phyloP scores from a whole-genome alignment of 1,284 basidiomycete species.

The Crepidotus sp. region DNA sequence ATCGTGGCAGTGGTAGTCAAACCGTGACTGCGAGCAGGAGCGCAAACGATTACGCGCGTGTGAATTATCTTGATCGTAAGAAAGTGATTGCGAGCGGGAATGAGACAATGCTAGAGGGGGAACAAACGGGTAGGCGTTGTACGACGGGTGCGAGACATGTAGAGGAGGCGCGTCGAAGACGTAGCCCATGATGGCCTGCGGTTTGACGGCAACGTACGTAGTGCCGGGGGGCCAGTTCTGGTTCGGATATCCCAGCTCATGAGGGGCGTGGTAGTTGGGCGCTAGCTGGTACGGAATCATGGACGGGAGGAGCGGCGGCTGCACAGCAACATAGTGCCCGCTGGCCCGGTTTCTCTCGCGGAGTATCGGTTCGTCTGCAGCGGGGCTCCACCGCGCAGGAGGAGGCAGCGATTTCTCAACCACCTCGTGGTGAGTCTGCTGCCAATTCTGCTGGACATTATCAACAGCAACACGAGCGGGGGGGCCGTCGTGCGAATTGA shows the following conservation, averaged over 20 bases:
- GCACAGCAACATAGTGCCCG: slow-evolving; percentile 58
- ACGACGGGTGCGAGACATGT: slow-evolving; percentile 27
- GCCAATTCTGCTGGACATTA: slow-evolving; percentile 25
- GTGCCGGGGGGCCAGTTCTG: slow-evolving; percentile 34
- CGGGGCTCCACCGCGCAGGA: slow-evolving; percentile 72
- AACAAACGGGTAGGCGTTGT: slow-evolving; percentile 37
- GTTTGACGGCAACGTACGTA: slow-evolving; percentile 30
- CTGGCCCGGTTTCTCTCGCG: slow-evolving; percentile 40
- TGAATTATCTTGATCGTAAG: slow-evolving; percentile 42
- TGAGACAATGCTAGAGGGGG: slow-evolving; percentile 31
- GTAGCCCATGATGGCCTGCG: slow-evolving; percentile 26
- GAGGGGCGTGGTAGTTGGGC: slow-evolving; percentile 25
- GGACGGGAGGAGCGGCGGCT: slow-evolving; percentile 34
- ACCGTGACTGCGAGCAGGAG: slow-evolving; percentile 51
- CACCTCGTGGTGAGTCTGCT: slow-evolving; percentile 24
- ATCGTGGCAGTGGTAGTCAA: slow-evolving; percentile 43
- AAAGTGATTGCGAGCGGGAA: slow-evolving; percentile 48
- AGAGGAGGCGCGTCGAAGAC: slow-evolving; percentile 29
- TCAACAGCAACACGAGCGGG: slow-evolving; percentile 4
- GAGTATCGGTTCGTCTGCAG: slow-evolving; percentile 62
- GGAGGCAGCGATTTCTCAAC: slow-evolving; percentile 47
- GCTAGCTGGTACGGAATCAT: slow-evolving; percentile 20
- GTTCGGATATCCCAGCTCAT: slow-evolving; percentile 26
- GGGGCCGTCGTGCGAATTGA: slow-evolving; percentile 18
- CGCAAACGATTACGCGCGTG: slow-evolving; percentile 42